phyloP scores from a whole-genome alignment of 208 protist genomes.

The Borovskyia barvae region DNA sequence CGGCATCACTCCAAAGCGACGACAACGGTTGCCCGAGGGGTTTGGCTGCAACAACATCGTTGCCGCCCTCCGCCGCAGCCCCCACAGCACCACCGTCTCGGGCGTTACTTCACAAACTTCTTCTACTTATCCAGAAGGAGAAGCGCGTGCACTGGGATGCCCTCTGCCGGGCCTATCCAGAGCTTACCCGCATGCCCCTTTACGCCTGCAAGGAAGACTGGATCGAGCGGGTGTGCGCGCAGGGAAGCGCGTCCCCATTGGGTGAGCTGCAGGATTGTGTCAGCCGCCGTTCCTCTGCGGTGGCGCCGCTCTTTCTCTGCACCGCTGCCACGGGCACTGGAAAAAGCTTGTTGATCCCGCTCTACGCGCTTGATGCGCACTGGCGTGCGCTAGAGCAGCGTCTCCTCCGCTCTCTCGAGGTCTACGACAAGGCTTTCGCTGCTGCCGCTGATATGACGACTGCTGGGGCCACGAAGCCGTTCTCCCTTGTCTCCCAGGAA shows the following conservation, averaged over 20 bases:
- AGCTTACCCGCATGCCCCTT: slow-evolving; percentile 28
- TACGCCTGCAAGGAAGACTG: slow-evolving; percentile 32
- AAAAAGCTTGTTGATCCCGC: slow-evolving; percentile 67
- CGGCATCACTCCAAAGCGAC: neutral
- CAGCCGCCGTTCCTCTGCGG: slow-evolving; percentile 1
- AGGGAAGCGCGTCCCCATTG: slow-evolving; percentile 20
- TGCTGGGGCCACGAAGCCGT: neutral
- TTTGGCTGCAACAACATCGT: neutral
- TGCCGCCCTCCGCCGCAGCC: neutral
- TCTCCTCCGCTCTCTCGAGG: slow-evolving; percentile 22
- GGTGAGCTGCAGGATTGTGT: neutral
- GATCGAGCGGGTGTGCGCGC: slow-evolving; percentile 12
- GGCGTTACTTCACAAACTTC: slow-evolving; percentile 17
- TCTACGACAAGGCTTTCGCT: slow-evolving; percentile 2
- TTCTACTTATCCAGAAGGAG: slow-evolving; percentile 9
- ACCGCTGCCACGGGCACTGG: slow-evolving; percentile 63
- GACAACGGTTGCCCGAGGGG: neutral
- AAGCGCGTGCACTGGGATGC: slow-evolving; percentile 26
- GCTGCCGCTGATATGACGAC: neutral
- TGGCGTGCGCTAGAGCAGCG: slow-evolving; percentile 44
- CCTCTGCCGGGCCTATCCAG: slow-evolving; percentile 13
- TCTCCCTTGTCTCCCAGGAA: slow-evolving; percentile 18
- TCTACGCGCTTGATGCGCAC: slow-evolving; percentile 70
- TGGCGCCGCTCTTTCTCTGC: slow-evolving; percentile 58
- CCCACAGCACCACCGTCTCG: slow-evolving; percentile 12